Percentiles rank a stretch among this genome's conserved stretches.
phyloP scores from a whole-genome alignment of 208 protist species.

The Kentomonas sorsogonicus region DNA sequence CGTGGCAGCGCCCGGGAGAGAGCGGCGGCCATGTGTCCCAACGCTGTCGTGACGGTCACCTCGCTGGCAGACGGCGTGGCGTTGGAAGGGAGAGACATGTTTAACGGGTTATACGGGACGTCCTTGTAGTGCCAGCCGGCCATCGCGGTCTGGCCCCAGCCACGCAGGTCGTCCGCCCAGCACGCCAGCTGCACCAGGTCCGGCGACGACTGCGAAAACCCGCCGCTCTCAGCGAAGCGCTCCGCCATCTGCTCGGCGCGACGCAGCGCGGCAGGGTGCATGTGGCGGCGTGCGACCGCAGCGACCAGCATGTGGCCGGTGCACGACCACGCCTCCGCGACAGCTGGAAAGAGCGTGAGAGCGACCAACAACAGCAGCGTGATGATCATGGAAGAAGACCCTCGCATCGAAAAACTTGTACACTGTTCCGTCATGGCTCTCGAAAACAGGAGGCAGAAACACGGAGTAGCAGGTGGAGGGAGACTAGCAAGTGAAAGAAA shows the following conservation, averaged over 20 bases:
- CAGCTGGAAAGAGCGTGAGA: conserved; percentile 12
- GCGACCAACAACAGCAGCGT: conserved; percentile 10
- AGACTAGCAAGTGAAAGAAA: background rate
- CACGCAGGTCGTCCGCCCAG: conserved; percentile 81
- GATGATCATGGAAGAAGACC: background rate
- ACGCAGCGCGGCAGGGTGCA: conserved; percentile 22
- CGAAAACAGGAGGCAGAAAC: background rate
- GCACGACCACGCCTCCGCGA: conserved; percentile 57
- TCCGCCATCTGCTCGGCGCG: conserved; percentile 27
- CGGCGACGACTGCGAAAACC: conserved; percentile 45
- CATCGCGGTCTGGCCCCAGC: conserved; percentile 56
- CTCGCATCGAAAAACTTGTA: too few species aligned
- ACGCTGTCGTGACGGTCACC: conserved; percentile 19
- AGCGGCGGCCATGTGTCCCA: conserved; percentile 6
- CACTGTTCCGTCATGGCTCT: too few species aligned
- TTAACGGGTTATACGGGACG: conserved; percentile 51
- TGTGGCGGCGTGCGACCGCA: conserved; percentile 60
- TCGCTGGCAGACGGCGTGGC: background rate
- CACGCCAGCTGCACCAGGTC: conserved; percentile 69
- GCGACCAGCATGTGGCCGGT: conserved; percentile 82
- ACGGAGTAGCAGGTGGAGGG: background rate
- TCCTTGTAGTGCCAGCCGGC: conserved; percentile 72
- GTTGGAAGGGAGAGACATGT: conserved; percentile 29
- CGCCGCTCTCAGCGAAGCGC: conserved; percentile 40
- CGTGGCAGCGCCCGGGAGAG: background rate